A percentile compares a stretch with the other conserved stretches of the same genome.
These are phyloP conservation scores for Wickerhamomyces tratensis DNA, from an alignment of 805 yeast genomes.

Conservation along the genomic window DNA sequence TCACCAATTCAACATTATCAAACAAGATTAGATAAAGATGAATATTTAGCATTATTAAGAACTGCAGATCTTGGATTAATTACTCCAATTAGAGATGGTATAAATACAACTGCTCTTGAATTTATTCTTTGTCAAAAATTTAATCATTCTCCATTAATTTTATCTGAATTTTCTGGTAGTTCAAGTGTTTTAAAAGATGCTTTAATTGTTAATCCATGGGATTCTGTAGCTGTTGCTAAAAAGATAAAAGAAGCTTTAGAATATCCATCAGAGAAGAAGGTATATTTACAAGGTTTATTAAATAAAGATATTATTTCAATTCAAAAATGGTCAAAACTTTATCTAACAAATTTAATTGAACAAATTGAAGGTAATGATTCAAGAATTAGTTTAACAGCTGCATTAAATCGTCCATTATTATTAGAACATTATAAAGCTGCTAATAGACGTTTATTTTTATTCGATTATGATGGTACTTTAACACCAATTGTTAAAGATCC, in stretches of 20 bases:
- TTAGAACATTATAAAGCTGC: slow-evolving; percentile 51
- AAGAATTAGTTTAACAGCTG: slow-evolving; percentile 58
- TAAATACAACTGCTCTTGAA: slow-evolving; percentile 92
- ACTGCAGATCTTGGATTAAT: slow-evolving; percentile 87
- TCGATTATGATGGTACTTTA: slow-evolving; percentile 96
- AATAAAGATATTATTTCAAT: slow-evolving; percentile 64
- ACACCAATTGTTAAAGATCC: slow-evolving; percentile 97
- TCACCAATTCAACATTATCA: slow-evolving; percentile 92
- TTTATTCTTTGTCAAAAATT: slow-evolving; percentile 80
- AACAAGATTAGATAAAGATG: slow-evolving; percentile 79
- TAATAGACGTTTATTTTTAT: slow-evolving; percentile 65
- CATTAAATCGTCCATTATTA: slow-evolving; percentile 63
- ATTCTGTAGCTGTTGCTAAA: slow-evolving; percentile 84
- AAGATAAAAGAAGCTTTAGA: slow-evolving; percentile 62
- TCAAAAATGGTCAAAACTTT: slow-evolving; percentile 70
- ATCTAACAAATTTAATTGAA: slow-evolving; percentile 39
- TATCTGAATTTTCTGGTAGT: slow-evolving; percentile 92
- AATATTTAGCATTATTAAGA: slow-evolving; percentile 78
- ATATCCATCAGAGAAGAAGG: slow-evolving; percentile 39
- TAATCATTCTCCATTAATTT: slow-evolving; percentile 64
- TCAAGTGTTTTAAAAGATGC: slow-evolving; percentile 64
- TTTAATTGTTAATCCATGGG: slow-evolving; percentile 92
- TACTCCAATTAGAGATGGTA: slow-evolving; percentile 90
- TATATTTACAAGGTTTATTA: slow-evolving; percentile 38
- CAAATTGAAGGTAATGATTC: slow-evolving; percentile 26